Base-by-base conservation (phyloP, 2,329 filamentous ascomycete genomes). In the Hirsutella thompsonii region DNA sequence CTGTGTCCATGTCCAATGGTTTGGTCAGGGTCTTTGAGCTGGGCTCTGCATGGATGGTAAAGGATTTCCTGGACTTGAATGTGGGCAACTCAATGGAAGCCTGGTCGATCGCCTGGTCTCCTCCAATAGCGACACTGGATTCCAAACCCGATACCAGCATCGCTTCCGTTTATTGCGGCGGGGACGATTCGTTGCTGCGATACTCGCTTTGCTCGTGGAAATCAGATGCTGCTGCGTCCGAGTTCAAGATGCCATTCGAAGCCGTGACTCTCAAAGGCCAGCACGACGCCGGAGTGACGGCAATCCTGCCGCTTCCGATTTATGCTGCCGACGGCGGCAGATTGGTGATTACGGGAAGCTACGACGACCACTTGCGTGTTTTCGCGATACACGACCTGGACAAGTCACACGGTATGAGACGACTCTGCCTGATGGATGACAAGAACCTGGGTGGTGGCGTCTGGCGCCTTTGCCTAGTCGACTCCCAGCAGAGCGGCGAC, bases 251-350 rank as follows among this genome's bases (percentile, higher is more conserved):
- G 16, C 53, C 47, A 1, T 58, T 53, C 43, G 44, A 54, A 6
- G 45, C 54, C 2, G 44, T 59, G 8, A 46, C 45, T 13, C 50
- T 64, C 21, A 79, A 69, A 45, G 55, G 57, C n/a, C 46, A 51
- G 21, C 87, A 94, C 52, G 68, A 69, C n/a, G 87, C 88, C 2
- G 90, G 92, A 10, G 83, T 96, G 1, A 94, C 89, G 0, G 78
- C 86, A 2, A 92, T 96, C 41, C 60, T 95, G 2, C 85, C 88
- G 0, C 62, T 94, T 2, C 54, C 69, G 1, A 18, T 64, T 2
- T 52, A 57, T 2, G 49, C 55, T 0, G 49, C 56, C 8, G 64
- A 70, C 8, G 63, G 64, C 3, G 67, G 68, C 1, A 66, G 69
- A 4, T 54, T 92, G 4, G 59, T 94, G 2, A 53, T 94, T 3